Evolutionary conservation across 2,329 filamentous ascomycete genomes (phyloP), one percentile per base, ranked within the genome.

Genomic region (Knoxdaviesia proteae): DNA sequence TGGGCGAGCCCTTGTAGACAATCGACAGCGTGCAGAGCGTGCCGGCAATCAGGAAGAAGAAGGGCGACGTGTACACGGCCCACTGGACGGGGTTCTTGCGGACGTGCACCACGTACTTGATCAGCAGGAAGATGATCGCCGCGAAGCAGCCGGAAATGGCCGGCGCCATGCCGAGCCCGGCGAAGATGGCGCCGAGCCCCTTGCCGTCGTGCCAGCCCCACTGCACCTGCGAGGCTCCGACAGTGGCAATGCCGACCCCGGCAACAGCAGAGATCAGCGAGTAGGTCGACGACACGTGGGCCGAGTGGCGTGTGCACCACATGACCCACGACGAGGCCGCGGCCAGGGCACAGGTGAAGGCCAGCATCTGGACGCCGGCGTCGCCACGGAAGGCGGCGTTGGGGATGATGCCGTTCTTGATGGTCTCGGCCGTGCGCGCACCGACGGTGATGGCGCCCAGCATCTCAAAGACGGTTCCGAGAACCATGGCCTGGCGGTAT

Each of bases 1-100:
- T 75, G 30, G 80, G 79, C 7, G 80, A 83, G 33, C 80, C 80
- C 67, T 86, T 84, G 69, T 83, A 84, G 50, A 86, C 80, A 51
- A 87, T 75, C 38, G 77, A 83, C 5, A 87, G 66, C 0, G 80
- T 80, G 61, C 79, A 83, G 52, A 86, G 61, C 45, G 77, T 82
- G 44, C 68, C 77, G 44, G 80, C 78, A 46, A 86, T 71, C 44
- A 84, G 71, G 68, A 86, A 86, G 63, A 77, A 86, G 61, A 80
- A 73, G 7, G 80, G 81, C 2, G 78, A 76, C 42, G 70, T 77
- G 61, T 67, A 84, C 43, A 86, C 70, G 31, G 80, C 79, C 78
- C 77, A 83, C 6, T 65, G 69, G 3, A 82, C 66, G 5, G 80
- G 79, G 58, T 82, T 75, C 58, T 68, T 75, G 56, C 80, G 78